Percentiles rank a stretch among this genome's conserved stretches.
These are phyloP conservation scores for Yamadazyma diospyri DNA, from an alignment of 1,139 yeast species.

Conservation along the genomic window DNA sequence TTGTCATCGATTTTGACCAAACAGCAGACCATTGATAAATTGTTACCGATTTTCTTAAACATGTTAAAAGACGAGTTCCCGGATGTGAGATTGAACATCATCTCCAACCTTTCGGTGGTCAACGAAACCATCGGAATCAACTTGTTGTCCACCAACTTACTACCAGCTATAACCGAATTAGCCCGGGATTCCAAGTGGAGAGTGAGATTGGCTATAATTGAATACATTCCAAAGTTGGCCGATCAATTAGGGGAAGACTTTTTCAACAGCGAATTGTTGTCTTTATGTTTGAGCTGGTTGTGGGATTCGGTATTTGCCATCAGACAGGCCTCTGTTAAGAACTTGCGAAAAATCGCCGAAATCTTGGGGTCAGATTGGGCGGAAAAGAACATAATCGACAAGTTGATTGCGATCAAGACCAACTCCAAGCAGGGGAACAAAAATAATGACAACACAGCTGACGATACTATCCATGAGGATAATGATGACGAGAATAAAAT, in stretches of 20 bases:
- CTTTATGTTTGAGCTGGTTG: constrained; percentile 91
- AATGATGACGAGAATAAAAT: constrained; percentile 35
- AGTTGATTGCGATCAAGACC: constrained; percentile 44
- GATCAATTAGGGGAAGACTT: constrained; percentile 91
- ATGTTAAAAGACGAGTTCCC: constrained; percentile 98
- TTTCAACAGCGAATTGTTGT: constrained; percentile 87
- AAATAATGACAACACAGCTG: constrained; percentile 15
- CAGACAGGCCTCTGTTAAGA: constrained; percentile 91
- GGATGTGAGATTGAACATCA: constrained; percentile 91
- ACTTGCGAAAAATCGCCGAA: constrained; percentile 72
- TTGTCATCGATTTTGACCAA: constrained; percentile 85
- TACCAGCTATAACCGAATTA: constrained; percentile 94
- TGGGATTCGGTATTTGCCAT: constrained; percentile 98
- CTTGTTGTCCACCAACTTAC: constrained; percentile 74
- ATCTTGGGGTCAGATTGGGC: constrained; percentile 97
- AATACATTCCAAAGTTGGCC: constrained; percentile 94
- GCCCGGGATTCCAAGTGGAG: constrained; percentile 98
- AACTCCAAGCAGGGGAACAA: constrained; percentile 12
- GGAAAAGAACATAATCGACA: constrained; percentile 72
- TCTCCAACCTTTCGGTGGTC: constrained; percentile 85
- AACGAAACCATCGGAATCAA: constrained; percentile 94
- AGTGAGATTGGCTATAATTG: constrained; percentile 94
- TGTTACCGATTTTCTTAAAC: constrained; percentile 83
- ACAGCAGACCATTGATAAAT: constrained; percentile 75
- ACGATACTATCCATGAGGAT: constrained; percentile 19